These are phyloP conservation scores for Ogataea nitratoaversa DNA, from an alignment of 805 yeast species.

Conservation along the genomic window DNA sequence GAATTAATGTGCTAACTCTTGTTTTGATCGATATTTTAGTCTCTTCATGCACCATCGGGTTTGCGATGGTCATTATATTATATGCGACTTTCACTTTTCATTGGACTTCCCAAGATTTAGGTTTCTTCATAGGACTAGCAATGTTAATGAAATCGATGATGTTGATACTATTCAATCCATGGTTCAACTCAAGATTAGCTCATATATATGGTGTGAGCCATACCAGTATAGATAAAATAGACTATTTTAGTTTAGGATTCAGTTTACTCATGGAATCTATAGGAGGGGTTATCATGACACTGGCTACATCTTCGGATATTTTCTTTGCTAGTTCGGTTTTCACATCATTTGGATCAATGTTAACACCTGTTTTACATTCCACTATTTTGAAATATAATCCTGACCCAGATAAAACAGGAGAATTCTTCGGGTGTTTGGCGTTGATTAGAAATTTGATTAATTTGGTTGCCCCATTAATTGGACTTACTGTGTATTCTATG, in stretches of 20 bases:
- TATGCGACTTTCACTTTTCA: conserved; percentile 49
- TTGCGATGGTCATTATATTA: conserved; percentile 41
- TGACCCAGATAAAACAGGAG: conserved; percentile 59
- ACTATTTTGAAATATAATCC: conserved; percentile 54
- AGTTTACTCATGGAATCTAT: conserved; percentile 37
- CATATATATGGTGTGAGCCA: conserved; percentile 32
- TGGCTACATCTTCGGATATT: conserved; percentile 26
- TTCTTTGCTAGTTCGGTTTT: conserved; percentile 35
- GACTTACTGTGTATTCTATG: conserved; percentile 44
- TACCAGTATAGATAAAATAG: conserved; percentile 46
- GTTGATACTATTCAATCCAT: conserved; percentile 50
- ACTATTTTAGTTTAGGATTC: conserved; percentile 19
- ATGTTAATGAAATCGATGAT: conserved; percentile 48
- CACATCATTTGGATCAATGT: conserved; percentile 44
- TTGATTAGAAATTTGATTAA: conserved; percentile 48
- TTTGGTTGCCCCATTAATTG: conserved; percentile 45
- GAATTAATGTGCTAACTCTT: conserved; percentile 47
- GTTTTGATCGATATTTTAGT: conserved; percentile 42
- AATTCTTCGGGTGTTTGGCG: conserved; percentile 67
- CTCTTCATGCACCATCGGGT: conserved; percentile 36
- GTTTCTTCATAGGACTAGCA: conserved; percentile 48
- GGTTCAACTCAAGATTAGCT: conserved; percentile 35
- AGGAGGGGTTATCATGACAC: conserved; percentile 33
- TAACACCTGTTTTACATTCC: conserved; percentile 56
- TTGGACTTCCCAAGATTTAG: conserved; percentile 53